A percentile compares a stretch with the other conserved stretches of the same genome.
These are phyloP conservation scores for Lonicera japonica DNA, from an alignment of 129 eudicot genomes.

Conservation along the genomic window DNA sequence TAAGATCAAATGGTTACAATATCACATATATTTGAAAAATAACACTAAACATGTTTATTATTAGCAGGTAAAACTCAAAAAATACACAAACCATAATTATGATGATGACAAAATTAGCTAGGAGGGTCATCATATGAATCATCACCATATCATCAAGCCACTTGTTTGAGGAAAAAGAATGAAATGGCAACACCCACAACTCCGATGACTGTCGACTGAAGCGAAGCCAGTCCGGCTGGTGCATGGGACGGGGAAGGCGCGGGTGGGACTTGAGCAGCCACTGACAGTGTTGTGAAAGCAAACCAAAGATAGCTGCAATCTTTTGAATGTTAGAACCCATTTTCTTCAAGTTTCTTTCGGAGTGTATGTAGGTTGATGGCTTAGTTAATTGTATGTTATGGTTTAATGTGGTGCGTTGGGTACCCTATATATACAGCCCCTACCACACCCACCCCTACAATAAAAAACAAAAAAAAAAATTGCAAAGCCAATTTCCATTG, in stretches of 20 bases:
- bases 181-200: conserved; percentile 15
- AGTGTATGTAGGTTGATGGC: neutral
- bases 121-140: too few species aligned
- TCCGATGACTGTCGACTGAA: conserved; percentile 4
- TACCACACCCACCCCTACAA: too few species aligned
- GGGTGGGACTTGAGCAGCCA: conserved; percentile 2
- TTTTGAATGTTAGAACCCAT: conserved; percentile 13
- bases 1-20: too few species aligned
- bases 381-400: neutral
- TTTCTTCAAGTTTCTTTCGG: neutral
- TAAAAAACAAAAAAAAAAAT: too few species aligned
- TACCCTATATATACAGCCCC: neutral
- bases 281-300: conserved; percentile 10
- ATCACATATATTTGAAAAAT: too few species aligned
- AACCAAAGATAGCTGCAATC: conserved; percentile 7
- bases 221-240: neutral
- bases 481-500: too few species aligned
- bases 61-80: too few species aligned
- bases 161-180: conserved; percentile 10
- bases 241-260: conserved; percentile 14
- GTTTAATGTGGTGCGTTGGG: neutral
- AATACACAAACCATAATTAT: too few species aligned
- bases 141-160: conserved; percentile 1
- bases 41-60: neutral
- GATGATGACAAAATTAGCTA: too few species aligned